These are phyloP conservation scores for Fusarium albidum DNA, from an alignment of 2,329 filamentous ascomycete genomes.

Conservation along the genomic window DNA sequence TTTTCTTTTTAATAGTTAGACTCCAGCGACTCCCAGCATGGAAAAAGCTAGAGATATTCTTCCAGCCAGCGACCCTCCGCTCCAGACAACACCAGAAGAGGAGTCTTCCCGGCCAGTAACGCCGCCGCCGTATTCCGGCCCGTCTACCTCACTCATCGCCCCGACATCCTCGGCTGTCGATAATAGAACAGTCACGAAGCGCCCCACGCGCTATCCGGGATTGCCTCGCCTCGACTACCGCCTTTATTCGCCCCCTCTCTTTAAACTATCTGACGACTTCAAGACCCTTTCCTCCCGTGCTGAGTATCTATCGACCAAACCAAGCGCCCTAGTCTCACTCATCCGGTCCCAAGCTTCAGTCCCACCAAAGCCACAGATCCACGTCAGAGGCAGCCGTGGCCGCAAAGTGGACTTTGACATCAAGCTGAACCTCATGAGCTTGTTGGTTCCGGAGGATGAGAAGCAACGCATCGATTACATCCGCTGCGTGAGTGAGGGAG, in stretches of 20 bases:
- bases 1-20: no score
- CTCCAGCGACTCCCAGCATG: not conserved
- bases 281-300: conserved; percentile 57
- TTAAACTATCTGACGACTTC: conserved; percentile 58
- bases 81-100: not conserved
- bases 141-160: conserved; percentile 15
- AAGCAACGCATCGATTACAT: conserved; percentile 60
- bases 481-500: conserved; percentile 57
- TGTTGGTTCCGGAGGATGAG: conserved; percentile 58
- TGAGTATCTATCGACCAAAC: conserved; percentile 57
- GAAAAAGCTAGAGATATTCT: not conserved
- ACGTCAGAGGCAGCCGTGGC: conserved; percentile 56
- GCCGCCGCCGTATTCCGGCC: conserved; percentile 37
- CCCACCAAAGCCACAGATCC: conserved; percentile 63
- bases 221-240: conserved; percentile 59
- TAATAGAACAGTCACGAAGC: conserved; percentile 15
- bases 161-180: conserved; percentile 1
- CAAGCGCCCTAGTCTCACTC: conserved; percentile 54
- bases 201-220: conserved; percentile 52
- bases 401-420: conserved; percentile 59
- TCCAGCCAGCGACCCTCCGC: not conserved
- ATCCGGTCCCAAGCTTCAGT: conserved; percentile 58
- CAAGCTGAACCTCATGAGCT: conserved; percentile 62
- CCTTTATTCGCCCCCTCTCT: conserved; percentile 61
- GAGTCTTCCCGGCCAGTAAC: conserved; percentile 9